Base-by-base conservation (phyloP, 2,329 filamentous ascomycete species). In the Diaporthe ampelina region DNA sequence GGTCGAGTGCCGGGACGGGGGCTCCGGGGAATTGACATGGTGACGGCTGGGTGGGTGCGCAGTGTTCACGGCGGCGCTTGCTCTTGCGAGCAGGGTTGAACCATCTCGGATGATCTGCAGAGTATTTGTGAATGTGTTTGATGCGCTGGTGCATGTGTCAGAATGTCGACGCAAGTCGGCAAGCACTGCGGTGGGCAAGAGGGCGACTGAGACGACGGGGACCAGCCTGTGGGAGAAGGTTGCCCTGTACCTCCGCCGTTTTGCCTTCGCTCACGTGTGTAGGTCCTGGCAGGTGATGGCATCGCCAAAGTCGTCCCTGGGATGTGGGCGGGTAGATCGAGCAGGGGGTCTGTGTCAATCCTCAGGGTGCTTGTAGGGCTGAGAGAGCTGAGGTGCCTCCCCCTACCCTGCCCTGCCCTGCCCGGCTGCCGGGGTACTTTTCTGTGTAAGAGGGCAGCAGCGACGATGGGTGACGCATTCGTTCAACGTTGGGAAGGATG, bases 141-240 rank as follows among this genome's bases (percentile, higher is more conserved):
- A 72, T 74, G 40, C 73, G 50, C 52, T 61, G 68, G 70, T 52
- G 50, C 58, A 56, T 74, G 68, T 70, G 59, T 74, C 73, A 72
- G 73, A 74, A 57, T 37, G 63, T 54, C 37, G 24, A 21, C 10
- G 32, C 58, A 70, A 40, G 68, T 54, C 73, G 50, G 50, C 50
- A 74, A 29, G 21, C 43, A 45, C 24, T 48, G 43, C 56, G 69
- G 63, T 54, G 50, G 45, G 10, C 40, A 48, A 50, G 63, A 32
- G 40, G 24, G n/a, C 58, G 48, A 68, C 63, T 68, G 63, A 68
- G 63, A 68, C 63, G 63, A 40, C 63, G 63, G 48, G 63, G 63
- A 50, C 19, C 63, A 54, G 63, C 32, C 48, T 21, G 48, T 54
- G 63, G 10, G 48, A 40, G n/a, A 68, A 54, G 32, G 63, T 54